Percentiles rank a stretch among this genome's conserved stretches.
phyloP scores from a whole-genome alignment of 139 green algal genomes.

The Chlorella vulgaris region DNA sequence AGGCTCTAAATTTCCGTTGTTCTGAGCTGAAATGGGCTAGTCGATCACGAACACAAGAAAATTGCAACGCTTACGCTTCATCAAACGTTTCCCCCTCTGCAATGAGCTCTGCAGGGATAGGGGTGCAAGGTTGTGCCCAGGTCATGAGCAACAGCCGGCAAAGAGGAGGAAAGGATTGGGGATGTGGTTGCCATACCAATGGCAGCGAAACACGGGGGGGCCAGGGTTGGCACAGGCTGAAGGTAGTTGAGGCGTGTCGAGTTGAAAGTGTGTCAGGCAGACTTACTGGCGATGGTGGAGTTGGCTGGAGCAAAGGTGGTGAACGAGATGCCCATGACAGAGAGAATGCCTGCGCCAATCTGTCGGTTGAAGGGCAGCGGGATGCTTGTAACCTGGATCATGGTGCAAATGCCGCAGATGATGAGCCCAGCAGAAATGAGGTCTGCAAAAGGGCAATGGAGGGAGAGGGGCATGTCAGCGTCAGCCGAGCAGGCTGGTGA shows the following conservation, averaged over 20 bases:
- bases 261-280: too few relatives aligned
- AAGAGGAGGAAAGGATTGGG: too few relatives aligned
- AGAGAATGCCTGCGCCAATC: constrained; percentile 56
- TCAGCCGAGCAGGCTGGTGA: neutral
- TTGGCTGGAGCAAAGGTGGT: constrained; percentile 28
- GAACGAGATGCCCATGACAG: constrained; percentile 57
- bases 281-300: neutral
- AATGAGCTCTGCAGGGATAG: neutral
- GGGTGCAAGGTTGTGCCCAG: neutral
- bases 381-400: constrained; percentile 26
- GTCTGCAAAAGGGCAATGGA: constrained; percentile 29
- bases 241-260: too few relatives aligned
- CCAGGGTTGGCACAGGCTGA: too few relatives aligned
- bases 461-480: neutral
- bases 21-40: too few relatives aligned
- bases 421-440: constrained; percentile 47
- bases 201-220: too few relatives aligned
- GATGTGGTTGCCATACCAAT: too few relatives aligned
- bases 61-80: too few relatives aligned
- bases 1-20: too few relatives aligned
- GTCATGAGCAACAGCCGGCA: too few relatives aligned
- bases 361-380: constrained; percentile 32
- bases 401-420: constrained; percentile 60
- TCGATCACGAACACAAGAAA: too few relatives aligned
- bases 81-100: constrained; percentile 15